Conservation (phyloP, 2,329 filamentous ascomycete genomes). For the Microcera coccophila region DNA sequence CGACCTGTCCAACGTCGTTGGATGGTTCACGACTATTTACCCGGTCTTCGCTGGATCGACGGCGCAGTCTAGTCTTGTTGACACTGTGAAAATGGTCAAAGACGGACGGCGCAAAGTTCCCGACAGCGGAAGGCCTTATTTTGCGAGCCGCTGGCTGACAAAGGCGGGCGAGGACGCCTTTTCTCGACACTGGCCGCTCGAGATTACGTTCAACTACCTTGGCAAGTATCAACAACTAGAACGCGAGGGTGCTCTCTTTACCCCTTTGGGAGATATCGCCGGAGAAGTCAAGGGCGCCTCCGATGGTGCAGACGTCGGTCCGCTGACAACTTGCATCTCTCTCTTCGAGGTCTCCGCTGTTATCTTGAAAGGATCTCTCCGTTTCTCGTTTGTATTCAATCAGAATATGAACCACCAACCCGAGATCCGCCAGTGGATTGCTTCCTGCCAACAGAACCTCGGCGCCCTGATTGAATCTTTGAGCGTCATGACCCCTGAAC, state of each 20-base stretch:
- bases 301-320: slow-evolving; percentile 17
- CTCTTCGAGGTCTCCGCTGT: background rate
- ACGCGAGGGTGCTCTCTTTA: slow-evolving; percentile 24
- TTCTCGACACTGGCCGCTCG: slow-evolving; percentile 25
- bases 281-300: slow-evolving; percentile 4
- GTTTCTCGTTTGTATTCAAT: background rate
- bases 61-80: background rate
- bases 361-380: slow-evolving; percentile 8
- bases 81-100: slow-evolving; percentile 21
- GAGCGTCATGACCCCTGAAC: background rate
- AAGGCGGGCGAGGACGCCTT: slow-evolving; percentile 29
- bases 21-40: slow-evolving; percentile 38
- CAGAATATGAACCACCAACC: background rate
- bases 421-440: background rate
- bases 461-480: background rate
- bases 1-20: slow-evolving; percentile 32
- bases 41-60: slow-evolving; percentile 23
- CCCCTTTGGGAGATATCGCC: slow-evolving; percentile 15
- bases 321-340: background rate
- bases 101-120: slow-evolving; percentile 33
- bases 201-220: slow-evolving; percentile 13
- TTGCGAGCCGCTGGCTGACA: slow-evolving; percentile 33
- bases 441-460: background rate
- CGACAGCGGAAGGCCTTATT: slow-evolving; percentile 37
- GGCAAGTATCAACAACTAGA: slow-evolving; percentile 32